These are phyloP conservation scores for Aphanomyces stellatus DNA, from an alignment of 352 stramenopile species.

Conservation along the genomic window DNA sequence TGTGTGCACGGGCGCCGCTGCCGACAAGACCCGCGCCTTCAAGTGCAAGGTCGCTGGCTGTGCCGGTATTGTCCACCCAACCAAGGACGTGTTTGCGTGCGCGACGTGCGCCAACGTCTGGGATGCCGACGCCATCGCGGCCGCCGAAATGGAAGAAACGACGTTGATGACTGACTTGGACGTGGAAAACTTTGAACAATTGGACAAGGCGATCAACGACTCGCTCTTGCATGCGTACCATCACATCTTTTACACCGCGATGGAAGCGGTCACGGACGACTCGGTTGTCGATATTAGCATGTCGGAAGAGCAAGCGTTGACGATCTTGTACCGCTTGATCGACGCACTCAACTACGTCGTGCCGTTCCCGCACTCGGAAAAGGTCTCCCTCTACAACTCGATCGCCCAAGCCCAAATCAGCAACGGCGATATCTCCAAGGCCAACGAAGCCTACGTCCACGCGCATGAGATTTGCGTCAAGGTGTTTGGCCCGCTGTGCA, in stretches of 20 bases:
- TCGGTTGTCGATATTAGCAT: slow-evolving; percentile 14
- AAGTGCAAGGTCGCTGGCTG: slow-evolving; percentile 30
- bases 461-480: slow-evolving; percentile 48
- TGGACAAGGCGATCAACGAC: slow-evolving; percentile 37
- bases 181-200: slow-evolving; percentile 30
- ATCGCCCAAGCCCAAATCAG: slow-evolving; percentile 62
- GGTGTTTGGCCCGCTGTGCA: slow-evolving; percentile 44
- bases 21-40: slow-evolving; percentile 49
- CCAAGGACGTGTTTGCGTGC: slow-evolving; percentile 49
- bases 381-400: slow-evolving; percentile 81
- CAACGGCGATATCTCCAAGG: slow-evolving; percentile 41
- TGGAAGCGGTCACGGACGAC: slow-evolving; percentile 39
- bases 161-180: slow-evolving; percentile 24
- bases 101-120: slow-evolving; percentile 31
- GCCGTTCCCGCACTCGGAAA: slow-evolving; percentile 59
- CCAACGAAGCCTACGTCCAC: slow-evolving; percentile 39
- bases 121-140: slow-evolving; percentile 26
- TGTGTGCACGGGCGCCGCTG: slow-evolving; percentile 32
- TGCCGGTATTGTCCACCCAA: slow-evolving; percentile 20
- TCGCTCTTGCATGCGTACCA: slow-evolving; percentile 51
- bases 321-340: slow-evolving; percentile 57
- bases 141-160: slow-evolving; percentile 42
- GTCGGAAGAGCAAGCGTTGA: slow-evolving; percentile 29
- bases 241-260: slow-evolving; percentile 67
- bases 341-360: slow-evolving; percentile 58